These are phyloP conservation scores for Nepenthes alata DNA, from an alignment of 179 eudicot genomes.

Conservation along the genomic window DNA sequence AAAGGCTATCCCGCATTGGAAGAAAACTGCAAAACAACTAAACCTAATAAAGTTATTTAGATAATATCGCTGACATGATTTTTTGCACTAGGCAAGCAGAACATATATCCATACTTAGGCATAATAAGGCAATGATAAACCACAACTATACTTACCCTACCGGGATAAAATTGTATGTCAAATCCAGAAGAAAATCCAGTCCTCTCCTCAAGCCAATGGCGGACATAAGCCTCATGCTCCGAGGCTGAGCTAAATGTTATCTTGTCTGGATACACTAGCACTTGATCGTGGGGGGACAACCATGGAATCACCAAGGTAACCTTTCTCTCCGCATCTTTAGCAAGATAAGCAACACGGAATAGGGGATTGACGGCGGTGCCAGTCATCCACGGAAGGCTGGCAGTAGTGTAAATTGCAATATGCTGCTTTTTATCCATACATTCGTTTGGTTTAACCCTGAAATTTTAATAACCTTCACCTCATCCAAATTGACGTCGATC, in stretches of 20 bases:
- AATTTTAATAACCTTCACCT: not conserved
- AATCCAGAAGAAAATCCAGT: constrained; percentile 46
- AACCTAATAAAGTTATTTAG: too few species aligned
- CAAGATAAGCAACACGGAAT: constrained; percentile 89
- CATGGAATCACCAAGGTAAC: constrained; percentile 92
- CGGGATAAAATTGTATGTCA: constrained; percentile 71
- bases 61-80: too few species aligned
- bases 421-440: constrained; percentile 69
- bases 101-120: too few species aligned
- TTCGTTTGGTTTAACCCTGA: constrained; percentile 10
- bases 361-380: constrained; percentile 94
- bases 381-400: constrained; percentile 99
- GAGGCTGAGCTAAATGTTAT: constrained; percentile 44
- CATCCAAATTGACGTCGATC: not conserved
- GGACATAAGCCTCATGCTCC: constrained; percentile 76
- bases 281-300: constrained; percentile 68
- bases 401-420: constrained; percentile 86
- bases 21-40: too few species aligned
- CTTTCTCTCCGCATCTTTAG: constrained; percentile 49
- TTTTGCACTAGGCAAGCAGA: too few species aligned
- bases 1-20: too few species aligned
- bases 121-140: too few species aligned
- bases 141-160: constrained; percentile 33
- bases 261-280: constrained; percentile 61
- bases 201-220: constrained; percentile 78